Conservation (phyloP, 495 filamentous ascomycete species). For the Penicillium parvum region DNA sequence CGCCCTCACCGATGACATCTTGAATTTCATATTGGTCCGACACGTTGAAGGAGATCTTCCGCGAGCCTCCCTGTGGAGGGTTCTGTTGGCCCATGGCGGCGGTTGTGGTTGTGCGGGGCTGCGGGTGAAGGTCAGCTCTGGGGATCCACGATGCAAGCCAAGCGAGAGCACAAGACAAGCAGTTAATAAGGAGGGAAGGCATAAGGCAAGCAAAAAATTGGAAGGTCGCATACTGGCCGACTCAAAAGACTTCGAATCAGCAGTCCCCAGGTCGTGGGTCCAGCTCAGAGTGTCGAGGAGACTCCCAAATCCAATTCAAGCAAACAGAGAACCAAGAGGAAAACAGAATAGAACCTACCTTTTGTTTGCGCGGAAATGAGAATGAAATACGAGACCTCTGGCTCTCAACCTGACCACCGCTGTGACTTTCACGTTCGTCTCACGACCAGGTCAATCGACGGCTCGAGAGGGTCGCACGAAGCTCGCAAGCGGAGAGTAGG, state of each 20-base stretch:
- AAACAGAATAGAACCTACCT: slow-evolving; percentile 12
- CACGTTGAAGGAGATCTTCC: slow-evolving; percentile 99
- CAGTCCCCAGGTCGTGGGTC: not conserved
- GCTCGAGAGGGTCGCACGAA: not conserved
- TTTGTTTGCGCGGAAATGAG: slow-evolving; percentile 13
- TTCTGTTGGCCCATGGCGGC: slow-evolving; percentile 45
- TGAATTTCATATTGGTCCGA: slow-evolving; percentile 99
- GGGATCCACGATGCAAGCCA: not conserved
- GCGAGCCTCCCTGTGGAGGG: slow-evolving; percentile 55
- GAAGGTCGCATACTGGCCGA: slow-evolving; percentile 2
- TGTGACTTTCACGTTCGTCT: too few species aligned
- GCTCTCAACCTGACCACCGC: too few species aligned
- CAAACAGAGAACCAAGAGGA: slow-evolving; percentile 1
- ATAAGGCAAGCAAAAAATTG: not conserved
- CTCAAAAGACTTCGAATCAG: too few species aligned
- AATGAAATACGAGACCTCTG: slow-evolving; percentile 1
- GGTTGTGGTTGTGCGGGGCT: slow-evolving; percentile 1
- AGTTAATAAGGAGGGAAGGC: slow-evolving; percentile 1
- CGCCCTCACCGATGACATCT: slow-evolving; percentile 98
- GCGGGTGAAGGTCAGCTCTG: slow-evolving; percentile 4
- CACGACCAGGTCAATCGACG: not conserved
- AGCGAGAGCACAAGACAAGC: not conserved
- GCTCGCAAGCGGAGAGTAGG: not conserved
- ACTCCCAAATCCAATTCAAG: not conserved
- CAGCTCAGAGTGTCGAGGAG: not conserved